Evolutionary conservation across 306 rosid genomes (phyloP).

Genomic region (Psophocarpus tetragonolobus): DNA sequence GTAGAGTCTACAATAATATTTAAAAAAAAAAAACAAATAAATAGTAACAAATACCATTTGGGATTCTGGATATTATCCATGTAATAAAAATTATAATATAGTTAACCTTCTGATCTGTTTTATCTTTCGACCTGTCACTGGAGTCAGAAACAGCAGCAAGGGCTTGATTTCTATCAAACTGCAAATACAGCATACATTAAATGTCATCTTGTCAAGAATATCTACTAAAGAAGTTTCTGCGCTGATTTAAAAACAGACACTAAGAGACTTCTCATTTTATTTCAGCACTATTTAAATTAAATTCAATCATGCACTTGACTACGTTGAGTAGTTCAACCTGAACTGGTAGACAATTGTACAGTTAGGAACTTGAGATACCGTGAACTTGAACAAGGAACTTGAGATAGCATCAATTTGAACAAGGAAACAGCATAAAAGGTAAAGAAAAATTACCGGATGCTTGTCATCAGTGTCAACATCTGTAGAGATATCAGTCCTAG

Average conservation of each 20-base stretch:
- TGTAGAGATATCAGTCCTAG: slow-evolving; percentile 91
- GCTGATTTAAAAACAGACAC: too few relatives aligned
- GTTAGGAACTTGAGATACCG: too few relatives aligned
- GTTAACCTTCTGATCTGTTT: slow-evolving; percentile 83
- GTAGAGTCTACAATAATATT: slow-evolving; percentile 65
- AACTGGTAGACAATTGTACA: too few relatives aligned
- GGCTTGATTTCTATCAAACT: slow-evolving; percentile 68
- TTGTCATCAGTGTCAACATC: slow-evolving; percentile 91
- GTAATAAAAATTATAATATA: slow-evolving; percentile 12
- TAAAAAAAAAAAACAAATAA: slow-evolving; percentile 30
- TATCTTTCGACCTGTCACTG: slow-evolving; percentile 84
- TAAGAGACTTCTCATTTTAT: too few relatives aligned
- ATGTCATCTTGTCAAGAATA: slow-evolving; percentile 24
- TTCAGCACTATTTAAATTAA: too few relatives aligned
- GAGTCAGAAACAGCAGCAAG: slow-evolving; percentile 60
- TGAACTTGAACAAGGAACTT: too few relatives aligned
- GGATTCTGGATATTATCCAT: background rate
- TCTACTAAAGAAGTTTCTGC: background rate
- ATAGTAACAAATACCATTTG: background rate
- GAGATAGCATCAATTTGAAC: background rate
- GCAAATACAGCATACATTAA: slow-evolving; percentile 32
- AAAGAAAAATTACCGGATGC: slow-evolving; percentile 60
- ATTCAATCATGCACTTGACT: too few relatives aligned
- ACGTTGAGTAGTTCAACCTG: too few relatives aligned
- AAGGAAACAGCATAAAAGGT: slow-evolving; percentile 22